Evolutionary conservation across 257 asterid species (phyloP).

Genomic region (Craterostigma plantagineum): DNA sequence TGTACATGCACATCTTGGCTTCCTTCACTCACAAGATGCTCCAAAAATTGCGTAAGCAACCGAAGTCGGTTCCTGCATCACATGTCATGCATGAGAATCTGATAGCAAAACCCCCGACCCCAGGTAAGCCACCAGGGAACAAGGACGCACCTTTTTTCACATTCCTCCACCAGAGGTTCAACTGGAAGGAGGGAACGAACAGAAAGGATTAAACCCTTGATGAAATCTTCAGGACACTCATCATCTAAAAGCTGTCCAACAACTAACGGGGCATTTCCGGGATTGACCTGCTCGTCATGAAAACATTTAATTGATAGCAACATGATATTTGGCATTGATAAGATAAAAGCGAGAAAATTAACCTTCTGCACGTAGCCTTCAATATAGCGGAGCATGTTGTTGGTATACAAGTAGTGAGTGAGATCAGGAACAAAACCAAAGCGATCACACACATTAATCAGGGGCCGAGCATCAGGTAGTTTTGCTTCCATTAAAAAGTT

Average conservation of each 20-base stretch:
- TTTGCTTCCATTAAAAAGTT: constrained; percentile 97
- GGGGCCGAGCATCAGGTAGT: constrained; percentile 98
- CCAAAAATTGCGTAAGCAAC: constrained; percentile 89
- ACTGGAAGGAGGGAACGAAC: constrained; percentile 98
- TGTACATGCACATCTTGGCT: constrained; percentile 99
- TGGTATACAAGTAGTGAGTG: constrained; percentile 85
- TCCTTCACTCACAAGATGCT: constrained; percentile 99
- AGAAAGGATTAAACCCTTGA: constrained; percentile 87
- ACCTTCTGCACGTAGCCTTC: constrained; percentile 99
- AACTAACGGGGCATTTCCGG: constrained; percentile 97
- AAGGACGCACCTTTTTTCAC: constrained; percentile 74
- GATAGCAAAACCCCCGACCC: constrained; percentile 4
- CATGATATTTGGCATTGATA: background rate
- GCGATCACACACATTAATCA: constrained; percentile 94
- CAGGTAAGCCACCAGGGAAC: background rate
- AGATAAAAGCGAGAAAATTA: constrained; percentile 2
- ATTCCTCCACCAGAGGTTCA: constrained; percentile 95
- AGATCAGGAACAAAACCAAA: constrained; percentile 98
- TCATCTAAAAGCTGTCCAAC: constrained; percentile 98
- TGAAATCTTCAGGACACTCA: constrained; percentile 97
- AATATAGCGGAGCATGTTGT: constrained; percentile 92
- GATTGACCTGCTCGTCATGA: constrained; percentile 60
- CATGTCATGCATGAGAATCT: constrained; percentile 9
- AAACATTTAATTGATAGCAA: background rate
- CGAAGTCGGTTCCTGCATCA: constrained; percentile 89